phyloP scores from a whole-genome alignment of 441 rosid species.

The Populus hybrid region DNA sequence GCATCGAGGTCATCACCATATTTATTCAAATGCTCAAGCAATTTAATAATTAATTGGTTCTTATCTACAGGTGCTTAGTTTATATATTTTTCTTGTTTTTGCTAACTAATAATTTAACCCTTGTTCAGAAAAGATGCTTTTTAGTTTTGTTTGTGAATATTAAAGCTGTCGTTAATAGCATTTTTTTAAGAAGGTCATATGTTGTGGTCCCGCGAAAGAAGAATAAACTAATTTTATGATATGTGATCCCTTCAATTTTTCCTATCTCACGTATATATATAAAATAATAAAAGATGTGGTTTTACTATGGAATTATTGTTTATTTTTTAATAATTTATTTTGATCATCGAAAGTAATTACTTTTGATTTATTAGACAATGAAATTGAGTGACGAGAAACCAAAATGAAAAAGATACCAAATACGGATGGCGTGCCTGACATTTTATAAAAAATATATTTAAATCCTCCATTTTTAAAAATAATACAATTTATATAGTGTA shows the following conservation, averaged over 20 bases:
- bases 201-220: constrained; percentile 45
- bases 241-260: constrained; percentile 6
- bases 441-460: too few relatives aligned
- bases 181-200: constrained; percentile 33
- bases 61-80: constrained; percentile 41
- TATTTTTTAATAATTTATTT: too few relatives aligned
- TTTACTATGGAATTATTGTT: background rate
- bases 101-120: constrained; percentile 19
- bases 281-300: background rate
- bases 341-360: too few relatives aligned
- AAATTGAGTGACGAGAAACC: too few relatives aligned
- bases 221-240: constrained; percentile 11
- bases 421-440: too few relatives aligned
- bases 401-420: too few relatives aligned
- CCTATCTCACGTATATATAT: background rate
- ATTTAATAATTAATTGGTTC: constrained; percentile 37
- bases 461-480: too few relatives aligned
- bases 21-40: constrained; percentile 14
- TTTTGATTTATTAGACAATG: too few relatives aligned
- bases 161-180: constrained; percentile 15
- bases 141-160: constrained; percentile 10
- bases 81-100: constrained; percentile 16
- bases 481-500: too few relatives aligned
- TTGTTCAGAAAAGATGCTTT: constrained; percentile 26
- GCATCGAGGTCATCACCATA: constrained; percentile 52